These are phyloP conservation scores for Agaricus blazei DNA, from an alignment of 768 basidiomycete genomes.

Conservation along the genomic window DNA sequence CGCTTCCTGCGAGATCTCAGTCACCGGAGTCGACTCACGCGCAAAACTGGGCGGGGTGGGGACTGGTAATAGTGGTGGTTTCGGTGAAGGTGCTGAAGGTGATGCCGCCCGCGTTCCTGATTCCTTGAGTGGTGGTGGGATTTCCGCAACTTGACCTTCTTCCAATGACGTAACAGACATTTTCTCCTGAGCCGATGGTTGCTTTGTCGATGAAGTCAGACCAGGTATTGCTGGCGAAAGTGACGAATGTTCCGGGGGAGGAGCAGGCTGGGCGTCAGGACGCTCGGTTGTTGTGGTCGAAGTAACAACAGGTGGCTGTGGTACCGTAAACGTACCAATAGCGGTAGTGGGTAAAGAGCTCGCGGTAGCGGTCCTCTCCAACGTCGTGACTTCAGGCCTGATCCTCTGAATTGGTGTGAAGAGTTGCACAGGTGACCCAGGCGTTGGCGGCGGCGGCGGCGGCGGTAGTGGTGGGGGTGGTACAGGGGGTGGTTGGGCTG, in stretches of 20 bases:
- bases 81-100: background rate
- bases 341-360: background rate
- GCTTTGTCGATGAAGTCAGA: background rate
- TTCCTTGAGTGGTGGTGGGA: too few species aligned
- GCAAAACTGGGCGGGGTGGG: conserved; percentile 10
- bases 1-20: conserved; percentile 8
- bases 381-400: background rate
- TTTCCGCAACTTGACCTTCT: too few species aligned
- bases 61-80: background rate
- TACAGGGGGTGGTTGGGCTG: too few species aligned
- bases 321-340: background rate
- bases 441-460: too few species aligned
- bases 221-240: background rate
- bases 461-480: too few species aligned
- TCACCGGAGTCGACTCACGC: background rate
- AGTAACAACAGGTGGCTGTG: background rate
- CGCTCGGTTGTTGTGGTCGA: background rate
- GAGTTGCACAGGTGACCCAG: background rate
- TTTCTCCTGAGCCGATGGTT: background rate
- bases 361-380: background rate
- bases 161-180: too few species aligned
- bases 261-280: background rate
- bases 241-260: background rate
- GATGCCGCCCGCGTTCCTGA: too few species aligned
- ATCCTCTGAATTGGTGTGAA: background rate